A percentile compares a stretch with the other conserved stretches of the same genome.
Conservation (phyloP, 208 protist genomes). For the Wallacemonas sp. region DNA sequence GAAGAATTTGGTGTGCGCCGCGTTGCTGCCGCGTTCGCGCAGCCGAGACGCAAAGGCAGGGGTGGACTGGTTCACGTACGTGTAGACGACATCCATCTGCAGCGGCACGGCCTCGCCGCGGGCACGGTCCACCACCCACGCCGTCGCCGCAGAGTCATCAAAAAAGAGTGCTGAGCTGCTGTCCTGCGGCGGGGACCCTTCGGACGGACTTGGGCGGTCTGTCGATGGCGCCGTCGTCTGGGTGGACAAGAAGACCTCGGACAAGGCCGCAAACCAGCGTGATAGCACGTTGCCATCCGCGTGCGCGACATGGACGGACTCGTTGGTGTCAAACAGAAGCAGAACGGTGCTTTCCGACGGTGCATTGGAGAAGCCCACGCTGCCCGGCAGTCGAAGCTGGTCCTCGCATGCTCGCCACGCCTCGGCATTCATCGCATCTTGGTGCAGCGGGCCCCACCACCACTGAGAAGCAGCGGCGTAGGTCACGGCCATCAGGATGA, state of each 20-base stretch:
- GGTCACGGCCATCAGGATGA: too few species aligned
- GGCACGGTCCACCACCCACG: slow-evolving; percentile 41
- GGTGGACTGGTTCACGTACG: slow-evolving; percentile 50
- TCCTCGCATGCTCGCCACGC: slow-evolving; percentile 2
- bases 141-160: slow-evolving; percentile 30
- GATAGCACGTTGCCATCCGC: not conserved
- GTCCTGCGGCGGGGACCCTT: too few species aligned
- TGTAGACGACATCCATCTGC: slow-evolving; percentile 58
- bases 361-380: slow-evolving; percentile 19
- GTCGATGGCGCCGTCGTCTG: not conserved
- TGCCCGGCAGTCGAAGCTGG: not conserved
- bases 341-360: slow-evolving; percentile 35
- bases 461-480: too few species aligned
- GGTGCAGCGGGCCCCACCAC: not conserved
- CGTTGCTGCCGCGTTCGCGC: slow-evolving; percentile 14
- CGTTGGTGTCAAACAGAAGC: slow-evolving; percentile 24
- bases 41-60: slow-evolving; percentile 35
- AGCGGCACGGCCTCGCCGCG: slow-evolving; percentile 32
- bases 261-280: slow-evolving; percentile 9
- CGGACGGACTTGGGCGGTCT: too few species aligned
- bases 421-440: not conserved
- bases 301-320: not conserved
- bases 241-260: slow-evolving; percentile 38
- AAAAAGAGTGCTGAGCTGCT: slow-evolving; percentile 30
- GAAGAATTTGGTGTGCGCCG: slow-evolving; percentile 16